phyloP scores from a whole-genome alignment of 768 basidiomycete genomes.

The Mycena rebaudengoi region DNA sequence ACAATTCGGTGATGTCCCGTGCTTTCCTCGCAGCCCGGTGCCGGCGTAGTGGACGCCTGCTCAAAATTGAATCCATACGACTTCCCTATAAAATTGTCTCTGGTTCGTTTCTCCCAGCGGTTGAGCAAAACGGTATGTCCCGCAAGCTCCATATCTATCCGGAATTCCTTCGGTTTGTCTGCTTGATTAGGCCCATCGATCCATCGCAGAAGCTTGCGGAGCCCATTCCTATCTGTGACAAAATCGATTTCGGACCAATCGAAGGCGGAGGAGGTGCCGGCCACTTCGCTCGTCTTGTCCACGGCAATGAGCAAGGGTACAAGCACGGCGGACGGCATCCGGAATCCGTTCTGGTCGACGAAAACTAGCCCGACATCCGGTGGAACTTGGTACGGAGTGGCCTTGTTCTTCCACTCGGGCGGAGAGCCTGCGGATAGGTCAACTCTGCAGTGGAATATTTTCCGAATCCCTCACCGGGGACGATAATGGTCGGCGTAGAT shows the following conservation, averaged over 20 bases:
- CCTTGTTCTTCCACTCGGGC: constrained; percentile 59
- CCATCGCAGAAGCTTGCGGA: constrained; percentile 64
- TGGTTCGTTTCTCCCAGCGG: constrained; percentile 58
- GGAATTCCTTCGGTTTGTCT: constrained; percentile 59
- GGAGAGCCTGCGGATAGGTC: constrained; percentile 59
- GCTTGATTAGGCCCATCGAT: constrained; percentile 45
- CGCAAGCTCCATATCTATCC: constrained; percentile 74
- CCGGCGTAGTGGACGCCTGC: constrained; percentile 57
- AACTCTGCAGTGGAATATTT: not conserved
- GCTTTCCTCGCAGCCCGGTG: constrained; percentile 56
- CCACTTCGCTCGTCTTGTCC: constrained; percentile 39
- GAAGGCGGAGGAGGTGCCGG: constrained; percentile 26
- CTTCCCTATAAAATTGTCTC: constrained; percentile 45
- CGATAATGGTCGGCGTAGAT: constrained; percentile 55
- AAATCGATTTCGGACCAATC: constrained; percentile 52
- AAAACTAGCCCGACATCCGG: constrained; percentile 59
- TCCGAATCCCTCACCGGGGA: constrained; percentile 54
- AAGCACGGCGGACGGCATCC: constrained; percentile 45
- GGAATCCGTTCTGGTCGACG: constrained; percentile 66
- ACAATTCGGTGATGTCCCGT: constrained; percentile 71
- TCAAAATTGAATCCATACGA: constrained; percentile 73
- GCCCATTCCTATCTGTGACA: constrained; percentile 60
- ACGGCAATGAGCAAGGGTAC: constrained; percentile 59
- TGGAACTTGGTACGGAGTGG: constrained; percentile 60
- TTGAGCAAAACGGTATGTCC: constrained; percentile 72